Evolutionary conservation across 768 basidiomycete species (phyloP).

Genomic region (Rhodotorula kratochvilovae): DNA sequence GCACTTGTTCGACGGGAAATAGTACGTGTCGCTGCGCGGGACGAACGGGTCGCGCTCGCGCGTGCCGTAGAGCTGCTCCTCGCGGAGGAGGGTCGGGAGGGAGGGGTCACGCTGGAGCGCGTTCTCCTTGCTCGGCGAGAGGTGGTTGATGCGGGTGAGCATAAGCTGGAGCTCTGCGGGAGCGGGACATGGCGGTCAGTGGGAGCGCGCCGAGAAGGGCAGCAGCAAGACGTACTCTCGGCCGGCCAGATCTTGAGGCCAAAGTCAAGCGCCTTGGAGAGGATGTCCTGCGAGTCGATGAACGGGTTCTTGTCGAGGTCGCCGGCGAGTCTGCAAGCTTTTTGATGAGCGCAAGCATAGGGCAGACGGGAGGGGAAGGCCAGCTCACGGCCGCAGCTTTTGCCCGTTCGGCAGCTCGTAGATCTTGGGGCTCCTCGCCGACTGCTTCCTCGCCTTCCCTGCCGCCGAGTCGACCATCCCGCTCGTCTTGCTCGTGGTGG

Average conservation of each 20-base stretch:
- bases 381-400: conserved; percentile 25
- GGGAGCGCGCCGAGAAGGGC: background rate
- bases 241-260: conserved; percentile 84
- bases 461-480: background rate
- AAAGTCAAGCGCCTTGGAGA: conserved; percentile 64
- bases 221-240: conserved; percentile 46
- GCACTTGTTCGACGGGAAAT: conserved; percentile 69
- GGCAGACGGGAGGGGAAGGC: background rate
- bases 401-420: conserved; percentile 30
- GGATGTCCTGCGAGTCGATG: conserved; percentile 52
- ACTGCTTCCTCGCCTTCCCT: background rate
- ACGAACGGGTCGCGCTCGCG: conserved; percentile 88
- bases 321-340: background rate
- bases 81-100: conserved; percentile 56
- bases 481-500: background rate
- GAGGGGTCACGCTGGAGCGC: conserved; percentile 41
- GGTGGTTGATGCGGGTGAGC: conserved; percentile 43
- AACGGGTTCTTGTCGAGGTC: conserved; percentile 43
- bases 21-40: conserved; percentile 77
- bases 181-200: background rate
- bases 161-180: conserved; percentile 49
- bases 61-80: conserved; percentile 78
- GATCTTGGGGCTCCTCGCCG: conserved; percentile 15
- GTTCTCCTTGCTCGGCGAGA: conserved; percentile 45
- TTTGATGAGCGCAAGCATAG: too few species aligned